Conservation (phyloP, 2,329 filamentous ascomycete species). For the Clonostachys rhizophaga region DNA sequence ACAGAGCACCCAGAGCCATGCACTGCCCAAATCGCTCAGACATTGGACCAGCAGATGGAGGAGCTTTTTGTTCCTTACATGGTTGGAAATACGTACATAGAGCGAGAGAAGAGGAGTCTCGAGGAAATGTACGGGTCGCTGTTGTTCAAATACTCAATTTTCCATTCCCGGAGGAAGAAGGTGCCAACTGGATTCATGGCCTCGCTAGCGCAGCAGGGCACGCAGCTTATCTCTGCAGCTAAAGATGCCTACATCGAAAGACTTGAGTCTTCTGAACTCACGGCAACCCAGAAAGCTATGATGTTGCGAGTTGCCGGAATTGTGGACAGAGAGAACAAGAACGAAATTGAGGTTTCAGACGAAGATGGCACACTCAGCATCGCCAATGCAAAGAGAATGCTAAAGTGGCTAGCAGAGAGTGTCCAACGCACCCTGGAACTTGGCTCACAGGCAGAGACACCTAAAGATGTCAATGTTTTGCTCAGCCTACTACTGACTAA, state of each 20-base stretch:
- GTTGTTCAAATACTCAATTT: slow-evolving; percentile 95
- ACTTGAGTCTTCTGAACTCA: slow-evolving; percentile 83
- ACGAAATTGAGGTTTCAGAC: slow-evolving; percentile 86
- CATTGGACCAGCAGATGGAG: slow-evolving; percentile 68
- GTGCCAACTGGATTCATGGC: slow-evolving; percentile 88
- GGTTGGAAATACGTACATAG: slow-evolving; percentile 65
- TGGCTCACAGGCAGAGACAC: slow-evolving; percentile 81
- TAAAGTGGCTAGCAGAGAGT: slow-evolving; percentile 94
- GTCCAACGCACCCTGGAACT: slow-evolving; percentile 88
- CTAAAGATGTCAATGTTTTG: slow-evolving; percentile 86
- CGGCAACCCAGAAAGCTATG: slow-evolving; percentile 82
- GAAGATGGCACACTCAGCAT: slow-evolving; percentile 81
- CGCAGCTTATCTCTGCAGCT: slow-evolving; percentile 80
- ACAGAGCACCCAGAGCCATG: slow-evolving; percentile 93
- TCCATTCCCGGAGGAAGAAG: slow-evolving; percentile 84
- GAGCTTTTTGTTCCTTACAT: slow-evolving; percentile 72
- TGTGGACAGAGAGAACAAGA: slow-evolving; percentile 69
- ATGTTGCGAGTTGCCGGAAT: slow-evolving; percentile 86
- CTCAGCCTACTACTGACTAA: slow-evolving; percentile 78
- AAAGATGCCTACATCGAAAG: slow-evolving; percentile 89
- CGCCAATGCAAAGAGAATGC: slow-evolving; percentile 92
- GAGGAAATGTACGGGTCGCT: slow-evolving; percentile 86
- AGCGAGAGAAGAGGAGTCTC: slow-evolving; percentile 62
- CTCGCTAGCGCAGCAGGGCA: slow-evolving; percentile 83
- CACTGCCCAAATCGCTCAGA: slow-evolving; percentile 78